Evolutionary conservation across 306 rosid species (phyloP).

Genomic region (Rosa persica): DNA sequence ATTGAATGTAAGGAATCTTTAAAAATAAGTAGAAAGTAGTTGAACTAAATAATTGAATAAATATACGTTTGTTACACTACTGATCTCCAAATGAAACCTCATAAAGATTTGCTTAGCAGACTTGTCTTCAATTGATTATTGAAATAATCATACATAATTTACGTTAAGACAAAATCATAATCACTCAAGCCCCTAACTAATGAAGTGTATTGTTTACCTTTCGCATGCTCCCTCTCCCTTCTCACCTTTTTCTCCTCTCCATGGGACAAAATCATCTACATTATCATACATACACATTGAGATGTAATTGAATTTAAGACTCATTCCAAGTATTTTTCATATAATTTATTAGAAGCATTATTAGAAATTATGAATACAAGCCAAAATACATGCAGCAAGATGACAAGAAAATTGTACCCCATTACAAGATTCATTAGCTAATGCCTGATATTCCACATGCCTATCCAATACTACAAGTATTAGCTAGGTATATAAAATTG

Average conservation of each 20-base stretch:
- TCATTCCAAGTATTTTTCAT: neutral
- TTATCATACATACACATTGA: neutral
- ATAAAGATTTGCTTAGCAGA: neutral
- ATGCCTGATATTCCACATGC: neutral
- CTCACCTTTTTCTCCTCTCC: neutral
- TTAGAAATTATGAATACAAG: neutral
- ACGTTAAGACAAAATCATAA: constrained; percentile 31
- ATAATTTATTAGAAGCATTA: neutral
- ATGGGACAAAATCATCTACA: neutral
- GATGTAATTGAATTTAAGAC: neutral
- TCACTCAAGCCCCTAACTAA: constrained; percentile 8
- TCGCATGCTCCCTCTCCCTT: neutral
- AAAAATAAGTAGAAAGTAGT: neutral
- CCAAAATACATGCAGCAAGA: neutral
- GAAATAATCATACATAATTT: constrained; percentile 11
- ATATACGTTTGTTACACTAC: constrained; percentile 3
- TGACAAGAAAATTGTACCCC: neutral
- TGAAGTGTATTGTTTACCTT: neutral
- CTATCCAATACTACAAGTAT: neutral
- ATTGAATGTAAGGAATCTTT: neutral
- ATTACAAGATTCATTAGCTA: neutral
- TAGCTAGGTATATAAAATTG: neutral
- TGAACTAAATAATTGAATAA: constrained; percentile 20
- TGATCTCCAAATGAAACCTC: neutral
- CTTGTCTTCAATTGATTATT: constrained; percentile 15